phyloP scores from a whole-genome alignment of 1,284 basidiomycete species.

The Amylostereum chailletii region DNA sequence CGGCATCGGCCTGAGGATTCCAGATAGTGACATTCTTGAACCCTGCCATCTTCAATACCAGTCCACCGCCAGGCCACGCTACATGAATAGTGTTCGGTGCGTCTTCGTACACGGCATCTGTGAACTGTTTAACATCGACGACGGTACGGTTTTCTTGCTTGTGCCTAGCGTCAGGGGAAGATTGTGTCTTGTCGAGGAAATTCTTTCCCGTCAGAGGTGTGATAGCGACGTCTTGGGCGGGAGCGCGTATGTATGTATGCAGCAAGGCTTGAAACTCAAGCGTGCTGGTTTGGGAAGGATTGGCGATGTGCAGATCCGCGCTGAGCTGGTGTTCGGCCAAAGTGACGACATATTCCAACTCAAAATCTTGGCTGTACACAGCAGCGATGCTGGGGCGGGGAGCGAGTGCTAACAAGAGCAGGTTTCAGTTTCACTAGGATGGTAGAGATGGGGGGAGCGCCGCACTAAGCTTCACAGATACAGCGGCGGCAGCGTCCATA shows the following conservation, averaged over 20 bases:
- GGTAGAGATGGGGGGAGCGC: constrained; percentile 5
- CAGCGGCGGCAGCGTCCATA: constrained; percentile 61
- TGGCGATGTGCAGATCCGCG: constrained; percentile 74
- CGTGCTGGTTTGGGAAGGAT: constrained; percentile 35
- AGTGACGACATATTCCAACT: constrained; percentile 72
- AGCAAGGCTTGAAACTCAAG: constrained; percentile 84
- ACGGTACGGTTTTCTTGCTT: constrained; percentile 54
- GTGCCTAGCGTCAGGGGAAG: constrained; percentile 36
- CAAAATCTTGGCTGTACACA: constrained; percentile 55
- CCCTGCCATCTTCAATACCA: constrained; percentile 50
- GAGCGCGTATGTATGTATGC: constrained; percentile 79
- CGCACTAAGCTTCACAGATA: constrained; percentile 69
- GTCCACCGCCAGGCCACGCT: constrained; percentile 46
- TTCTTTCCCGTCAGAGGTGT: constrained; percentile 48
- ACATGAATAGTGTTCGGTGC: constrained; percentile 49
- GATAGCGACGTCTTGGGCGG: constrained; percentile 47
- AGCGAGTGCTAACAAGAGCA: constrained; percentile 39
- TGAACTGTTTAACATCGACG: constrained; percentile 57
- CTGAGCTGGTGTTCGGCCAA: constrained; percentile 66
- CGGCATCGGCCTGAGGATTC: constrained; percentile 72
- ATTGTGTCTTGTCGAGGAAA: constrained; percentile 76
- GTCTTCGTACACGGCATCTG: constrained; percentile 71
- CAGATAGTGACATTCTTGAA: constrained; percentile 79
- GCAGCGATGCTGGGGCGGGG: constrained; percentile 50
- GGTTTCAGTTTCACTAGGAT: neutral